Percentiles rank a stretch among this genome's conserved stretches.
These are phyloP conservation scores for Colletotrichum sp. DNA, from an alignment of 2,329 filamentous ascomycete species.

Conservation along the genomic window DNA sequence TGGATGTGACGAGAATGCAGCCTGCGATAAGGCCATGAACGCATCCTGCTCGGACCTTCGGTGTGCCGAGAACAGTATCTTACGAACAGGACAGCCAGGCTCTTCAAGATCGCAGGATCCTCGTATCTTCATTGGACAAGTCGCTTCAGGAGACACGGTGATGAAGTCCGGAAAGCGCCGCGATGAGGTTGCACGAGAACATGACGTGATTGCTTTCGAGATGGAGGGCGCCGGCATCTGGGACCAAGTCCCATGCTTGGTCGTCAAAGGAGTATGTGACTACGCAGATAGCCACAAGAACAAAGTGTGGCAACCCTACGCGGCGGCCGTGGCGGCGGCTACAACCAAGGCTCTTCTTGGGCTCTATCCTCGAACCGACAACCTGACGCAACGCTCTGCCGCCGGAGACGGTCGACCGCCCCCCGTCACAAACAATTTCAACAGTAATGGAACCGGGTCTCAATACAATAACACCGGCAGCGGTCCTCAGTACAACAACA, in stretches of 20 bases:
- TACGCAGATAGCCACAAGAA: constrained; percentile 45
- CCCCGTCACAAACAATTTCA: background rate
- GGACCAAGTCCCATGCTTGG: constrained; percentile 37
- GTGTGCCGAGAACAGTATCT: constrained; percentile 26
- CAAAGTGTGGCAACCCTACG: constrained; percentile 40
- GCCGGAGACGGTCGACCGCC: background rate
- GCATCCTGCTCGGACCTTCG: constrained; percentile 29
- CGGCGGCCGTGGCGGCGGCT: constrained; percentile 38
- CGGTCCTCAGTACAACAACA: background rate
- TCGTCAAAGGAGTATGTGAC: constrained; percentile 43
- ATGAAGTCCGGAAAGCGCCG: constrained; percentile 42
- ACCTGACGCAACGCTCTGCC: background rate
- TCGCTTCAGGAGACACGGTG: constrained; percentile 43
- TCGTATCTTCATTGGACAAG: constrained; percentile 15
- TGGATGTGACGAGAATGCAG: background rate
- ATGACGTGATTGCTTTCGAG: constrained; percentile 35
- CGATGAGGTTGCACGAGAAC: constrained; percentile 34
- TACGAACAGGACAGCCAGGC: background rate
- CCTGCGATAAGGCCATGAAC: constrained; percentile 26
- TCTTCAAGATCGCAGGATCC: background rate
- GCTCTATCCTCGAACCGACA: background rate
- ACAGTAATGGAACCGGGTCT: background rate
- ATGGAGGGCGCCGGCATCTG: constrained; percentile 38
- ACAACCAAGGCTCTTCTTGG: constrained; percentile 31
- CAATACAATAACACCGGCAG: background rate